A percentile compares a stretch with the other conserved stretches of the same genome.
These are phyloP conservation scores for Fusarium burgessii DNA, from an alignment of 2,329 filamentous ascomycete species.

Conservation along the genomic window DNA sequence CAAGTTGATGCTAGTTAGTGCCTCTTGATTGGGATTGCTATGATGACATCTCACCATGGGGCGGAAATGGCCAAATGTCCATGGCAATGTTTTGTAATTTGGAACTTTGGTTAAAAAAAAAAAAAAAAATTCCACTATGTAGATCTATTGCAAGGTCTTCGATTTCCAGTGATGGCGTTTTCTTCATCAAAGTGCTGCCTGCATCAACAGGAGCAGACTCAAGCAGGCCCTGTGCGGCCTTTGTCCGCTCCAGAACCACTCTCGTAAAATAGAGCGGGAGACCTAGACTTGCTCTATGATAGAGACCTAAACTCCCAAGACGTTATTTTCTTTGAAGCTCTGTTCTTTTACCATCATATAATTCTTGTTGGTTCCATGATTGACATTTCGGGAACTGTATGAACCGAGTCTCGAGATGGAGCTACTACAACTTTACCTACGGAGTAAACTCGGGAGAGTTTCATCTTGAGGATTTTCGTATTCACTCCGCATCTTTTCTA, in stretches of 20 bases:
- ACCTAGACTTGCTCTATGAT: background rate
- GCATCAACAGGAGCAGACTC: background rate
- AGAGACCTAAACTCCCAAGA: background rate
- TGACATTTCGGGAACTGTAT: background rate
- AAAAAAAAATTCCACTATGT: background rate
- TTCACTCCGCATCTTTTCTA: background rate
- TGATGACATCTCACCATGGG: background rate
- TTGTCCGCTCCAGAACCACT: background rate
- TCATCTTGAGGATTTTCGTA: background rate
- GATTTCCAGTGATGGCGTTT: background rate
- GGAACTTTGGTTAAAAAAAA: background rate
- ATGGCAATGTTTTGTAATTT: accelerated
- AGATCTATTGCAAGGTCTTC: background rate
- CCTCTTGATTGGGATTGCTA: background rate
- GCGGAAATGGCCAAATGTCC: too few species aligned
- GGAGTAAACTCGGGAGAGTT: background rate
- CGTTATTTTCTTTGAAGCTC: background rate
- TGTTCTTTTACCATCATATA: background rate
- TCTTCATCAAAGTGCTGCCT: background rate
- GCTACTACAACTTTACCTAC: background rate
- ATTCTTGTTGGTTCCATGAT: too few species aligned
- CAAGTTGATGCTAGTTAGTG: background rate
- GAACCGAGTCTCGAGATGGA: background rate
- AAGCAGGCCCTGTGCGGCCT: background rate
- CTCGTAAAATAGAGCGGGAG: background rate